A percentile compares a stretch with the other conserved stretches of the same genome.
phyloP scores from a whole-genome alignment of 768 basidiomycete genomes.

The Chalciporus piperatus region DNA sequence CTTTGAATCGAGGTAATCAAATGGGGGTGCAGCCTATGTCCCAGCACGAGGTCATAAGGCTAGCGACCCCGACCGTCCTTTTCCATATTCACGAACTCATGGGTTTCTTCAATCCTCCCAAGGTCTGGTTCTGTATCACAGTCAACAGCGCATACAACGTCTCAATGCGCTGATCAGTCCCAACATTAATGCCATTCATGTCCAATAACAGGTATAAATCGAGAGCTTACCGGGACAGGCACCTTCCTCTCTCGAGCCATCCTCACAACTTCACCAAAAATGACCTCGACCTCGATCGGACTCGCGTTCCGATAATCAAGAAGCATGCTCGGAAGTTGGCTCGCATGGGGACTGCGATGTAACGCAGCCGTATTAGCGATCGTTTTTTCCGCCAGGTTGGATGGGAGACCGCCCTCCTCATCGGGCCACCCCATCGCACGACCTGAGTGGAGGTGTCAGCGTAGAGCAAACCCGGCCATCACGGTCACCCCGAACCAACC shows the following conservation, averaged over 20 bases:
- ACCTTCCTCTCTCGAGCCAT: constrained; percentile 17
- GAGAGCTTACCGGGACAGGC: constrained; percentile 10
- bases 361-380: constrained; percentile 38
- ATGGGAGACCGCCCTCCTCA: constrained; percentile 44
- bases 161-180: constrained; percentile 49
- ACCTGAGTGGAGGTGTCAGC: constrained; percentile 9
- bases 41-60: neutral
- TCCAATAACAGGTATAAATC: neutral
- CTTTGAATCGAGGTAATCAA: too few species aligned
- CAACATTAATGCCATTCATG: neutral
- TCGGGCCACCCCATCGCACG: constrained; percentile 40
- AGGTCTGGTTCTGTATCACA: constrained; percentile 61
- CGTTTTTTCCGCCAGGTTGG: constrained; percentile 37
- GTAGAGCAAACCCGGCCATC: neutral
- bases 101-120: constrained; percentile 33
- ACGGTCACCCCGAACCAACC: constrained; percentile 24
- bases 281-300: constrained; percentile 67
- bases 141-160: constrained; percentile 56
- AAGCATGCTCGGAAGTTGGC: constrained; percentile 59
- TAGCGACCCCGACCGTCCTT: neutral
- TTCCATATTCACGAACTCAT: neutral
- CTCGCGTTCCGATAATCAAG: constrained; percentile 47
- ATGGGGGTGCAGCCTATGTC: too few species aligned
- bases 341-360: constrained; percentile 42
- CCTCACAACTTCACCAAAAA: constrained; percentile 51